These are phyloP conservation scores for Globisporangium spiculum DNA, from an alignment of 352 stramenopile species.

Conservation along the genomic window DNA sequence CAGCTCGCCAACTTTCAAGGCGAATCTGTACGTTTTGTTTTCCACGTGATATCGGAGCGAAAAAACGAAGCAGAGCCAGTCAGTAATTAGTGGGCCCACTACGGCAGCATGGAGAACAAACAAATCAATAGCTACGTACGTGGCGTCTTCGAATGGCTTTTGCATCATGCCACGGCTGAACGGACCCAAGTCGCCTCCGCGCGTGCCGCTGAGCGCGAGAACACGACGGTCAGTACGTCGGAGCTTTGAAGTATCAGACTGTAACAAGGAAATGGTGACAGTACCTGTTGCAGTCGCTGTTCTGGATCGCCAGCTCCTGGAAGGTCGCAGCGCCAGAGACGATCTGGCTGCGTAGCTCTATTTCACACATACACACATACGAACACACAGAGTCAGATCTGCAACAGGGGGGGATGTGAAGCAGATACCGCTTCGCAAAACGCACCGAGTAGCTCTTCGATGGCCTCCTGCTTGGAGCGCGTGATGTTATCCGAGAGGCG, in stretches of 20 bases:
- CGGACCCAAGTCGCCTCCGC: slow-evolving; percentile 89
- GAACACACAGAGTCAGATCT: neutral
- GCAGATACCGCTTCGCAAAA: neutral
- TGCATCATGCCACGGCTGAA: slow-evolving; percentile 90
- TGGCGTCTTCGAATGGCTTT: slow-evolving; percentile 90
- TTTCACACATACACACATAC: neutral
- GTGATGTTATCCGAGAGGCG: slow-evolving; percentile 91
- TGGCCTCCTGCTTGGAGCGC: slow-evolving; percentile 89
- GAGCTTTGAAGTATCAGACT: neutral
- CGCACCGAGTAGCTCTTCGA: slow-evolving; percentile 70
- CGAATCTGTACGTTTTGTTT: slow-evolving; percentile 54
- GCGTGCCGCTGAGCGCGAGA: slow-evolving; percentile 40
- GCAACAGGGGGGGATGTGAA: neutral
- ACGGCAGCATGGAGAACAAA: neutral
- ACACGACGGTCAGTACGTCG: neutral
- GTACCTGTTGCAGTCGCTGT: slow-evolving; percentile 78
- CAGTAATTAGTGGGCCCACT: neutral
- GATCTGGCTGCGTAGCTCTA: slow-evolving; percentile 78
- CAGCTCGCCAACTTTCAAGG: slow-evolving; percentile 91
- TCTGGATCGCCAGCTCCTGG: slow-evolving; percentile 76
- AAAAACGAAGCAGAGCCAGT: neutral
- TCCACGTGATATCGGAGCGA: neutral
- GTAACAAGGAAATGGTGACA: neutral
- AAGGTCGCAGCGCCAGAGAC: slow-evolving; percentile 76
- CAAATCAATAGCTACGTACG: slow-evolving; percentile 26